phyloP scores from a whole-genome alignment of 148 eudicot genomes.

The Nepenthes gracilis region DNA sequence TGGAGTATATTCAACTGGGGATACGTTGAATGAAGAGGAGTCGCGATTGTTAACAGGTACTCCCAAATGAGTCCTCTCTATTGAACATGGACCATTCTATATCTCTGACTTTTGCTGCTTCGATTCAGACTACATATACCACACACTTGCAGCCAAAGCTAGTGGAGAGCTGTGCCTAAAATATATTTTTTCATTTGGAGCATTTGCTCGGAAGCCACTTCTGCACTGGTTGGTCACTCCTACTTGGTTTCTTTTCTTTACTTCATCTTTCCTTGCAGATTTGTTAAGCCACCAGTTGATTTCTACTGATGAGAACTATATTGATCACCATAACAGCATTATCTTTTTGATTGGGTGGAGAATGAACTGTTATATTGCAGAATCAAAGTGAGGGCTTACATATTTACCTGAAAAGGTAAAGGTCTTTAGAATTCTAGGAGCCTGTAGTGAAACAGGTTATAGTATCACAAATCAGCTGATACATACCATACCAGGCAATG shows the following conservation, averaged over 20 bases:
- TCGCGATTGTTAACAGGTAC: conserved; percentile 67
- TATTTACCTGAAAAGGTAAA: no score
- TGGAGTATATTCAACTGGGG: conserved; percentile 61
- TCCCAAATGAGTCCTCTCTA: background rate
- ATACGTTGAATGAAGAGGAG: conserved; percentile 54
- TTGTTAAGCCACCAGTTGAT: background rate
- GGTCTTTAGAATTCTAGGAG: no score
- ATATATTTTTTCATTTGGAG: conserved; percentile 88
- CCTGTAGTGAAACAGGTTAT: no score
- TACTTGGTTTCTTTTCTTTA: background rate
- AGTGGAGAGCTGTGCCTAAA: conserved; percentile 97
- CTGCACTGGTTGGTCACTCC: conserved; percentile 42
- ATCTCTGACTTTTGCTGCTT: conserved; percentile 6
- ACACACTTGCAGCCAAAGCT: conserved; percentile 85
- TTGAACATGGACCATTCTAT: background rate
- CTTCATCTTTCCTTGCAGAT: background rate
- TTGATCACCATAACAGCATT: no score
- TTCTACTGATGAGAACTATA: no score
- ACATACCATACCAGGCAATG: no score
- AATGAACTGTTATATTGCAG: no score
- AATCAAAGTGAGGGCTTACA: no score
- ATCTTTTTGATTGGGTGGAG: no score
- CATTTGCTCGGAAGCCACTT: conserved; percentile 79
- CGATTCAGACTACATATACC: conserved; percentile 70
- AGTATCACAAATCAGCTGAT: no score